phyloP scores from a whole-genome alignment of 495 filamentous ascomycete genomes.

The Tuber umbilicatum region DNA sequence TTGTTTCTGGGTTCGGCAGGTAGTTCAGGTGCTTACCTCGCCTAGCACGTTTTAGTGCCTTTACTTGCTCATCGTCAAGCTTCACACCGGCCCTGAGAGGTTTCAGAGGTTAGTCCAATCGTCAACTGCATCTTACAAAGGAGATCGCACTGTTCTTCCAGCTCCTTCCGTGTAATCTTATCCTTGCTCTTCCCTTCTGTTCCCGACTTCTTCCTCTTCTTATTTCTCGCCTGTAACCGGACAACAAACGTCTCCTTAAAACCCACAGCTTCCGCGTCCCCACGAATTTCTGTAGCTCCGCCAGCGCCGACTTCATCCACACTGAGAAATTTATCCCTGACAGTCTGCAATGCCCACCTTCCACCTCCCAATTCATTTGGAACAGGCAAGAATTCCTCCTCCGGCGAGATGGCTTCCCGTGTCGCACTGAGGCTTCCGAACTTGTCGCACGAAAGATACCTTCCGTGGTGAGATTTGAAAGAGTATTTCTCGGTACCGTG shows the following conservation, averaged over 20 bases:
- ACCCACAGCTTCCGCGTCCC: constrained; percentile 63
- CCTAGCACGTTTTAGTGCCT: constrained; percentile 70
- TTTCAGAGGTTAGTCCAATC: neutral
- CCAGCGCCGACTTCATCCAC: constrained; percentile 39
- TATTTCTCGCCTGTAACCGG: constrained; percentile 91
- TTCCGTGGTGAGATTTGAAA: constrained; percentile 83
- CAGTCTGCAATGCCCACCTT: constrained; percentile 41
- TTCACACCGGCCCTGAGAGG: constrained; percentile 55
- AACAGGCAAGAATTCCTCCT: constrained; percentile 61
- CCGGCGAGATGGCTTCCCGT: constrained; percentile 68
- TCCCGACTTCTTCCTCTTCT: constrained; percentile 65
- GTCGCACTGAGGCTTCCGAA: constrained; percentile 70
- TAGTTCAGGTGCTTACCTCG: constrained; percentile 39
- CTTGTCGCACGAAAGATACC: constrained; percentile 80
- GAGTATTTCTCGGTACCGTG: constrained; percentile 61
- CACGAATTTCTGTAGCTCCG: constrained; percentile 56
- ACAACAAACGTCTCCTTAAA: constrained; percentile 74
- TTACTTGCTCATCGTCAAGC: constrained; percentile 80
- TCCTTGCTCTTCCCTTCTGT: constrained; percentile 66
- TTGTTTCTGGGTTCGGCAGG: neutral
- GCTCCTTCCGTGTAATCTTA: constrained; percentile 78
- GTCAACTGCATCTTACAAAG: constrained; percentile 34
- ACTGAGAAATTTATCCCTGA: constrained; percentile 42
- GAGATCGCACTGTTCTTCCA: constrained; percentile 55
- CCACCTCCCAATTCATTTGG: constrained; percentile 26